phyloP scores from a whole-genome alignment of 2,329 filamentous ascomycete genomes.

The Xylariaceae sp. region DNA sequence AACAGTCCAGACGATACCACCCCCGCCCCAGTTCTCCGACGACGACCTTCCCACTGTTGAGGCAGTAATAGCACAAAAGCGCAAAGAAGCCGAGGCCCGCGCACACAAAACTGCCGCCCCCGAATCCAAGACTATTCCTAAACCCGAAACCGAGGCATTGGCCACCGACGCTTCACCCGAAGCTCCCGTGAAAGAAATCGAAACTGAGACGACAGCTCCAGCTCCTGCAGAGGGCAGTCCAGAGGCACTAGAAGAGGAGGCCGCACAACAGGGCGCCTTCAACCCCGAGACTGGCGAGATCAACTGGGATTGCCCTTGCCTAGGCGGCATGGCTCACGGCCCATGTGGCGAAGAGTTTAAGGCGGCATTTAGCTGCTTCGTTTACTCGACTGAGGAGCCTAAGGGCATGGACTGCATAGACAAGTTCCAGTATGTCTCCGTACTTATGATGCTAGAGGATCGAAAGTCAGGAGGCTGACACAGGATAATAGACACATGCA shows the following conservation, averaged over 20 bases:
- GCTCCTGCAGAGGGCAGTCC: constrained; percentile 33
- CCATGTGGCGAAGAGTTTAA: constrained; percentile 95
- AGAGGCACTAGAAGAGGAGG: constrained; percentile 68
- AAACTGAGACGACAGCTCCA: constrained; percentile 17
- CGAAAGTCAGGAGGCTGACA: constrained; percentile 27
- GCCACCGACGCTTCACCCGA: constrained; percentile 24
- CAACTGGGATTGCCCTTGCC: constrained; percentile 98
- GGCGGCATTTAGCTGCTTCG: constrained; percentile 95
- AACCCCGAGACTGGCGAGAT: constrained; percentile 99
- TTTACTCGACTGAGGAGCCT: constrained; percentile 88
- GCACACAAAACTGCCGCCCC: constrained; percentile 25
- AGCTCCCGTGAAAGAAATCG: constrained; percentile 23
- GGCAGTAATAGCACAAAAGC: constrained; percentile 60
- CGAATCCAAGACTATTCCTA: constrained; percentile 21
- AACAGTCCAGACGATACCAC: constrained; percentile 30
- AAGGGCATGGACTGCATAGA: constrained; percentile 98
- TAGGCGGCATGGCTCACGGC: constrained; percentile 94
- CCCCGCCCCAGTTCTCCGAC: constrained; percentile 50
- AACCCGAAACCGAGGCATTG: constrained; percentile 23
- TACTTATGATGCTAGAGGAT: neutral
- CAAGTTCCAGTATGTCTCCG: constrained; percentile 75
- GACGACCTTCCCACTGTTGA: constrained; percentile 60
- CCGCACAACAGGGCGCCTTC: constrained; percentile 83
- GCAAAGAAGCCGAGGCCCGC: constrained; percentile 40
- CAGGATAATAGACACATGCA: constrained; percentile 72